These are phyloP conservation scores for Herpetomonas tarakana DNA, from an alignment of 208 protist genomes.

Conservation along the genomic window DNA sequence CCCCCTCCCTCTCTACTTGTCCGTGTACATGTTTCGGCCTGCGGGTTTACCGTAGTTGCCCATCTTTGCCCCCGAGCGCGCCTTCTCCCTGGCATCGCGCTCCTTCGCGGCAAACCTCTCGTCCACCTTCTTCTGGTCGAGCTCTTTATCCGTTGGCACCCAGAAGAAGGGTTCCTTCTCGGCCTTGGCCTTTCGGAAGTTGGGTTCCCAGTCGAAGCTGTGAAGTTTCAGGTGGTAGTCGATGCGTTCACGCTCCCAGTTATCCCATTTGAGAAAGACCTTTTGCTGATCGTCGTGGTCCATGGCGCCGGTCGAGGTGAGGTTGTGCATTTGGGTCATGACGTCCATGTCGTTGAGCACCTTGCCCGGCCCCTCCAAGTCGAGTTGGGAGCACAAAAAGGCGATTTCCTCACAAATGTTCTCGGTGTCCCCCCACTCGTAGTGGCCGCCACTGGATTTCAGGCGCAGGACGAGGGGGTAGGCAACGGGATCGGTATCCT, in stretches of 20 bases:
- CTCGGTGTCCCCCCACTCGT: slow-evolving; percentile 78
- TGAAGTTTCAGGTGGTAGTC: slow-evolving; percentile 91
- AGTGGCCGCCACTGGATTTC: slow-evolving; percentile 69
- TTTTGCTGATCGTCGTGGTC: slow-evolving; percentile 90
- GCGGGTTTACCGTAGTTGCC: slow-evolving; percentile 61
- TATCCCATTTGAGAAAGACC: slow-evolving; percentile 90
- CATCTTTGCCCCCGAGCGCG: slow-evolving; percentile 58
- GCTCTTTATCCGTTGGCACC: slow-evolving; percentile 82
- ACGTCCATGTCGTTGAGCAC: slow-evolving; percentile 90
- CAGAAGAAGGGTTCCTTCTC: slow-evolving; percentile 92
- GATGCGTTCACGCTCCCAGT: slow-evolving; percentile 89
- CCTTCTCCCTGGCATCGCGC: slow-evolving; percentile 49
- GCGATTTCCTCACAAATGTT: slow-evolving; percentile 86
- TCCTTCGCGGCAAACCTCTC: slow-evolving; percentile 82
- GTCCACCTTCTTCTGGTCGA: slow-evolving; percentile 86
- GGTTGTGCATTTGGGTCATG: slow-evolving; percentile 93
- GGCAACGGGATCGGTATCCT: slow-evolving; percentile 67
- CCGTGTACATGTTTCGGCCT: slow-evolving; percentile 69
- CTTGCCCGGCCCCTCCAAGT: slow-evolving; percentile 81
- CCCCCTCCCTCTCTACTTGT: slow-evolving; percentile 18
- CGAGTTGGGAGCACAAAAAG: slow-evolving; percentile 82
- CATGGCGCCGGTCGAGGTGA: slow-evolving; percentile 79
- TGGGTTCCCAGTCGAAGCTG: slow-evolving; percentile 83
- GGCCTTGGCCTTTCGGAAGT: slow-evolving; percentile 87
- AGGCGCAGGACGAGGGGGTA: slow-evolving; percentile 74